Evolutionary conservation across 2,329 filamentous ascomycete genomes (phyloP).

Genomic region (Colletotrichum falcatum): DNA sequence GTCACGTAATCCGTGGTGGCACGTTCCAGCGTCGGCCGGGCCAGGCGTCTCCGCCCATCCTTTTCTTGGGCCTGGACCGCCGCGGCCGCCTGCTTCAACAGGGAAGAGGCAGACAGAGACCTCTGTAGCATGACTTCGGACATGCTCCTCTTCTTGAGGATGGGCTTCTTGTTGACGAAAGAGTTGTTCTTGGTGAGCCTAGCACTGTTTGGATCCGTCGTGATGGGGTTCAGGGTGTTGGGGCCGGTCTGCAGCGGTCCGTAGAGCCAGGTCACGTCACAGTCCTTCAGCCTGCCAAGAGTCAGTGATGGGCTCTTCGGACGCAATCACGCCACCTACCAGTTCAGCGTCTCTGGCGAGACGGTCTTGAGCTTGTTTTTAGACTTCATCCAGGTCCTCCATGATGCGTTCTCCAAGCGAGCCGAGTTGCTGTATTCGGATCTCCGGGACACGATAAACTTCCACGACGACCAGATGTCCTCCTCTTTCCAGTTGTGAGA

Average conservation of each 20-base stretch:
- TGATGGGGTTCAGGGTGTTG: slow-evolving; percentile 63
- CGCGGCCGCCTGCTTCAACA: slow-evolving; percentile 89
- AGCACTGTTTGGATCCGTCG: slow-evolving; percentile 54
- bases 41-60: slow-evolving; percentile 59
- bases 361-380: slow-evolving; percentile 90
- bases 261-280: slow-evolving; percentile 97
- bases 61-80: slow-evolving; percentile 86
- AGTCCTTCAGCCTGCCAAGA: slow-evolving; percentile 87
- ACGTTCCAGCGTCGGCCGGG: slow-evolving; percentile 69
- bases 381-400: slow-evolving; percentile 95
- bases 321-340: slow-evolving; percentile 66
- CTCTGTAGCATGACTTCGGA: slow-evolving; percentile 94
- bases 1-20: slow-evolving; percentile 77
- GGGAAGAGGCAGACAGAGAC: slow-evolving; percentile 87
- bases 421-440: slow-evolving; percentile 84
- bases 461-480: slow-evolving; percentile 98
- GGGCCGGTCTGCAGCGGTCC: slow-evolving; percentile 85
- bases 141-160: slow-evolving; percentile 95
- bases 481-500: slow-evolving; percentile 95
- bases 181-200: slow-evolving; percentile 69
- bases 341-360: slow-evolving; percentile 92
- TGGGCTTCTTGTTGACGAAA: slow-evolving; percentile 84
- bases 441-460: slow-evolving; percentile 86
- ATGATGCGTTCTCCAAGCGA: slow-evolving; percentile 93
- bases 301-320: slow-evolving; percentile 26